Base-by-base conservation (phyloP, 202 grass and related monocot species). In the Panicum hallii region DNA sequence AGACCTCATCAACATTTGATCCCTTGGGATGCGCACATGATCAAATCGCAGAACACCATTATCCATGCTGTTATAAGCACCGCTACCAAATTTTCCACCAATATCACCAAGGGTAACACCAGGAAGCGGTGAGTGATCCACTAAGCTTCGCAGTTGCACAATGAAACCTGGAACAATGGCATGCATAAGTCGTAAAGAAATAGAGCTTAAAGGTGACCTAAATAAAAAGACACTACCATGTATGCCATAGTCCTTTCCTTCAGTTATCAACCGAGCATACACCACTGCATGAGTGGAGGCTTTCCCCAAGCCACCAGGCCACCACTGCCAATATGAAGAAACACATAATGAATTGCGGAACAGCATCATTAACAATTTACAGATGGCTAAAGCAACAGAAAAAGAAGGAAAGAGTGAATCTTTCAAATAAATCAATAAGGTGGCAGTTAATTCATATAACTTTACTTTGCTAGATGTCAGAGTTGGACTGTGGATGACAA, bases 1-100 rank as follows among this genome's bases (percentile, higher is more conserved):
- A 71, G 74, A 97, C 95, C 95, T 92, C 96, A 99, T 99, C 79
- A 99, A 61, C 96, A 99, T 89, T 88, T 99, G 96, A 84, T 99
- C 88, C 86, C 96, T 93, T 75, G 96, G 93, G 58, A 99, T 99
- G 78, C 93, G 83, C 70, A 96, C 93, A 83, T 99, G 91, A 28
- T 99, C 88, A 86, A 99, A 99, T 78, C 72, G 88, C 38, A 99
- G 79, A 85, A 99, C 86, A 74, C 96, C 93, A 89, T 99, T 99
- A 67, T 99, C 93, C 93, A 99, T 99, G 67, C 89, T 94, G 82
- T 99, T 99, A 82, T 96, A 99, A 46, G 95, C 95, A 75, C 89
- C 95, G 26, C 91, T 98, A 44, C 97, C 97, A 88, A 99, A 99
- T 76, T 99, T 99, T 32, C 85, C 83, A 53, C 97, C 93, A 79